Conservation (phyloP, 2,329 filamentous ascomycete genomes). For the Penicillium sclerotiorum region DNA sequence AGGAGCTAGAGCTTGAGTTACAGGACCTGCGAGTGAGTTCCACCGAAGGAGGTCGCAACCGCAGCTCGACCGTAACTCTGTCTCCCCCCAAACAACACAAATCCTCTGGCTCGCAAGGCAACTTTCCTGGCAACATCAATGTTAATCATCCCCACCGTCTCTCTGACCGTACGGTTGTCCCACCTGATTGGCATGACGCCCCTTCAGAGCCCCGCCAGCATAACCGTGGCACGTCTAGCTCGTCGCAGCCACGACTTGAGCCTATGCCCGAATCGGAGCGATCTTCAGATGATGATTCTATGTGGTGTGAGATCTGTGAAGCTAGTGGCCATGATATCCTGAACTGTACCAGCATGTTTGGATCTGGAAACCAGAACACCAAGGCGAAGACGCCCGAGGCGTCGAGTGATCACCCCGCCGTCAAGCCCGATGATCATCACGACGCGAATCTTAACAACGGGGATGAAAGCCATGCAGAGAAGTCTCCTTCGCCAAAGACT, state of each 20-base stretch:
- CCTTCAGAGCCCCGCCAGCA: slow-evolving; percentile 29
- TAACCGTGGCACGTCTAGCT: slow-evolving; percentile 29
- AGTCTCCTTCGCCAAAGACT: slow-evolving; percentile 36
- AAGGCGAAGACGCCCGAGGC: slow-evolving; percentile 9
- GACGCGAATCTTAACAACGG: slow-evolving; percentile 12
- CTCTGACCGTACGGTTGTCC: slow-evolving; percentile 48
- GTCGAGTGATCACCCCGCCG: slow-evolving; percentile 13
- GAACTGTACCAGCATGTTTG: slow-evolving; percentile 90
- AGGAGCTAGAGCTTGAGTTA: slow-evolving; percentile 82
- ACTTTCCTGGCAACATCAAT: slow-evolving; percentile 24
- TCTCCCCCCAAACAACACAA: slow-evolving; percentile 38
- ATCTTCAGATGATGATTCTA: slow-evolving; percentile 70
- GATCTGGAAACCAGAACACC: slow-evolving; percentile 33
- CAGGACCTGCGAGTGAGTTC: slow-evolving; percentile 44
- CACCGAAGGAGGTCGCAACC: slow-evolving; percentile 28
- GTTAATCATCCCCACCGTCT: slow-evolving; percentile 42
- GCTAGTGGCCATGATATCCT: slow-evolving; percentile 89
- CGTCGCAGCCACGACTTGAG: slow-evolving; percentile 37
- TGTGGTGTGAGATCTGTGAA: slow-evolving; percentile 97
- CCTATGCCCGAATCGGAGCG: slow-evolving; percentile 46
- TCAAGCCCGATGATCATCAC: slow-evolving; percentile 19
- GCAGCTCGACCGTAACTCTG: slow-evolving; percentile 40
- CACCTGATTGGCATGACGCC: slow-evolving; percentile 44
- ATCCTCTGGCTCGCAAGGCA: slow-evolving; percentile 30
- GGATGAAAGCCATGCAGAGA: slow-evolving; percentile 18